phyloP scores from a whole-genome alignment of 169 alveolate species.

The Cryptosporidium muris region DNA sequence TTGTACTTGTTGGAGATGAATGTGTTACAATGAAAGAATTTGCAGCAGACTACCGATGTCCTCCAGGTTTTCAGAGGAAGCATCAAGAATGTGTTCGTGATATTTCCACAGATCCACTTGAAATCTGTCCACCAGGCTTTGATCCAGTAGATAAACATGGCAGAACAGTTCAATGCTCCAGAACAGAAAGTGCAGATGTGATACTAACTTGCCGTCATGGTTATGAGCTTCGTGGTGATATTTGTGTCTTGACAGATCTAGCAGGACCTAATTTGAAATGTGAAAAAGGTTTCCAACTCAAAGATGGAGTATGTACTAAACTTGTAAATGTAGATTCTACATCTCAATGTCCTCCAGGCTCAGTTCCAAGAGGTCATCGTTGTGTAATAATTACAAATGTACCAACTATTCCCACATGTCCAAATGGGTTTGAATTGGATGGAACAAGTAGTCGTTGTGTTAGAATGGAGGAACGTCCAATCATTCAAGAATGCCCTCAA shows the following conservation, averaged over 20 bases:
- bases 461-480: constrained; percentile 67
- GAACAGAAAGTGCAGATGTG: constrained; percentile 65
- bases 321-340: constrained; percentile 50
- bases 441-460: constrained; percentile 43
- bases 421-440: constrained; percentile 53
- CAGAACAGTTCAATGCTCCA: constrained; percentile 40
- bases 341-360: constrained; percentile 67
- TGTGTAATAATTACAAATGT: constrained; percentile 60
- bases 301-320: constrained; percentile 62
- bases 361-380: constrained; percentile 69
- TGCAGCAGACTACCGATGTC: constrained; percentile 67
- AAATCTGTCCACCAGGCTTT: constrained; percentile 69
- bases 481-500: constrained; percentile 68
- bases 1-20: constrained; percentile 64
- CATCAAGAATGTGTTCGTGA: constrained; percentile 71
- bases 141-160: constrained; percentile 69
- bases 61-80: constrained; percentile 69
- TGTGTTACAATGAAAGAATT: constrained; percentile 68
- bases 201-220: constrained; percentile 52
- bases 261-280: constrained; percentile 51
- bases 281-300: constrained; percentile 68
- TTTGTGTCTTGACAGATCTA: constrained; percentile 33
- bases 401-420: constrained; percentile 58
- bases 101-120: constrained; percentile 62
- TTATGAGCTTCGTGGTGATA: constrained; percentile 67